Conservation (phyloP, 768 basidiomycete species). For the Russula vinacea region DNA sequence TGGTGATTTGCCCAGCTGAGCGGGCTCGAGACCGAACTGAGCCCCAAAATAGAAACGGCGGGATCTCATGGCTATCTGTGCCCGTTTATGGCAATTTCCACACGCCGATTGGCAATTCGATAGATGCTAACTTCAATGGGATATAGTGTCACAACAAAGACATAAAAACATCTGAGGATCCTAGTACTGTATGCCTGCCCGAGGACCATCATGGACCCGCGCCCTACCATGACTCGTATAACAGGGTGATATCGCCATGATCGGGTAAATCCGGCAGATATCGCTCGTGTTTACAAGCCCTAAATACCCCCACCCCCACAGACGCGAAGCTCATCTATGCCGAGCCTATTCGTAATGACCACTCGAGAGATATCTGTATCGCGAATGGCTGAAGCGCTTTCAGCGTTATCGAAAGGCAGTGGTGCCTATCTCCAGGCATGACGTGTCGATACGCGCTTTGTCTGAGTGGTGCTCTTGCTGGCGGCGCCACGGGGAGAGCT, state of each 20-base stretch:
- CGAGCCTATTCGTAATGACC: slow-evolving; percentile 42
- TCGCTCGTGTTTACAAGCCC: slow-evolving; percentile 28
- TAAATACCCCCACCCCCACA: slow-evolving; percentile 29
- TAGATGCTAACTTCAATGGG: neutral
- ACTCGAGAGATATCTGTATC: slow-evolving; percentile 41
- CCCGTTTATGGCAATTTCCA: slow-evolving; percentile 1
- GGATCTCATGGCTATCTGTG: slow-evolving; percentile 1
- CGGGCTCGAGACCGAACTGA: neutral
- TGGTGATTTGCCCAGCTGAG: neutral
- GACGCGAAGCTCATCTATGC: slow-evolving; percentile 46
- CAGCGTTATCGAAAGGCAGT: slow-evolving; percentile 46
- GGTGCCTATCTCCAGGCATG: slow-evolving; percentile 45
- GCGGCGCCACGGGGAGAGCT: neutral
- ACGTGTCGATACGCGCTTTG: neutral
- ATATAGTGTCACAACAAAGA: neutral
- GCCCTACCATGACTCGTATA: neutral
- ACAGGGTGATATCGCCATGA: slow-evolving; percentile 48
- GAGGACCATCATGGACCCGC: neutral
- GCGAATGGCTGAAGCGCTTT: slow-evolving; percentile 47
- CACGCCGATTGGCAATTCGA: neutral
- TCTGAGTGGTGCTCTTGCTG: slow-evolving; percentile 26
- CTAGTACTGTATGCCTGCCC: slow-evolving; percentile 33
- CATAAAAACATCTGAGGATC: slow-evolving; percentile 9
- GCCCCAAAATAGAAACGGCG: slow-evolving; percentile 12
- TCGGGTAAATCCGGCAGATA: slow-evolving; percentile 50